Evolutionary conservation across 768 basidiomycete genomes (phyloP), one percentile per base, ranked within the genome.

Genomic region (Termitomyces sp.): DNA sequence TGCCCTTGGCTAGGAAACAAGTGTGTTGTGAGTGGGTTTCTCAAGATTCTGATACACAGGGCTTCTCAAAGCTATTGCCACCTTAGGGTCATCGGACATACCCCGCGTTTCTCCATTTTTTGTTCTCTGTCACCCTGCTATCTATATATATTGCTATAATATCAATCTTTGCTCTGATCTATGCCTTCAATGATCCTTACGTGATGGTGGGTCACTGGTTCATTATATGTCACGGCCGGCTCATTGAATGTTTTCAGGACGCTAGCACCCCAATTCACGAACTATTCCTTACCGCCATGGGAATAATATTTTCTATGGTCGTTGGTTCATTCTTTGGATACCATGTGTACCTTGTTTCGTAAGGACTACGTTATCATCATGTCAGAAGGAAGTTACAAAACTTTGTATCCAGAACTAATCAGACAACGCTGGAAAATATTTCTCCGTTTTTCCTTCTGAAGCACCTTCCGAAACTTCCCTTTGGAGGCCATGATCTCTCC

Each of bases 1-100:
- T 94, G 91, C 66, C 88, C 86, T 6, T 94, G 91, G 91, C 72
- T 93, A 24, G 91, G 85, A 38, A 72, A 78, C 47, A 86, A 78
- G 67, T 94, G 91, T 69, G 80, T 94, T 57, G 90, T 90, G 67
- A 68, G 87, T 72, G 30, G 6, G 20, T n/a, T 18, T 26, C 48
- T 44, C 4, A 28, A 24, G 26, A 32, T 24, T 46, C 24, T 14
- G 28, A 20, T 44, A 36, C 13, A 13, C 35, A 11, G 32, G 47
- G 18, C 8, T 40, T 32, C 24, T 8, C 18, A 14, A 47, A 14
- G 30, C 46, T 52, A 58, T 50, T 60, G 35, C 33, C 48, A 40
- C 18, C 59, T 36, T 64, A 92, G 90, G 91, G 91, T 3, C 83
- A 91, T 71, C 78, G 90, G 66, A 93, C 88, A 41, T 92, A 93